These are phyloP conservation scores for Agarophyton chilense DNA, from an alignment of 23 red algal species.

Conservation along the genomic window DNA sequence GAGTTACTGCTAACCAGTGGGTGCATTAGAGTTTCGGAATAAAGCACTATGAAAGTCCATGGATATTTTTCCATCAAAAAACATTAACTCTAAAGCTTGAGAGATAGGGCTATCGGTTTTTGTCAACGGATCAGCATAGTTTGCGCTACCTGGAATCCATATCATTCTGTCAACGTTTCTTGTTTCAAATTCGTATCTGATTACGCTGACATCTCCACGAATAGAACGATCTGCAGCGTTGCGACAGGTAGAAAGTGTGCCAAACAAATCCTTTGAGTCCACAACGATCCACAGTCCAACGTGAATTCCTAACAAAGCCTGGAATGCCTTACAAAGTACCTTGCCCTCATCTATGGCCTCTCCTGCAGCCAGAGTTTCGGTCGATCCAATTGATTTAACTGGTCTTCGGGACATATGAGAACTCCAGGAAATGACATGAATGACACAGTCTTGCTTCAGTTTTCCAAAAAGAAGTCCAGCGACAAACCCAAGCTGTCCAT, in stretches of 20 bases:
- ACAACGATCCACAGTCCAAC: conserved; percentile 25
- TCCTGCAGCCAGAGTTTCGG: conserved; percentile 41
- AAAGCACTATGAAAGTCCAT: not conserved
- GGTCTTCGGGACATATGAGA: conserved; percentile 31
- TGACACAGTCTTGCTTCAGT: not conserved
- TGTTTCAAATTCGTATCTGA: conserved; percentile 43
- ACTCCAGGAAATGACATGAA: conserved; percentile 6
- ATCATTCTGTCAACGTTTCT: conserved; percentile 32
- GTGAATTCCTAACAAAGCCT: not conserved
- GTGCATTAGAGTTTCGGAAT: not conserved
- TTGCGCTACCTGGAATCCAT: conserved; percentile 5
- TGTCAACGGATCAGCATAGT: conserved; percentile 17
- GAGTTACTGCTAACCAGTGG: not conserved
- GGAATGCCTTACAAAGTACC: not conserved
- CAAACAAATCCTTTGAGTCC: conserved; percentile 17
- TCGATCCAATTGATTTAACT: conserved; percentile 34
- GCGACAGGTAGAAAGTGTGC: conserved; percentile 1
- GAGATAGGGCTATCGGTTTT: conserved; percentile 15
- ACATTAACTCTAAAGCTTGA: not conserved
- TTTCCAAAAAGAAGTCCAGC: conserved; percentile 43
- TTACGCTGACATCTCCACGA: not conserved
- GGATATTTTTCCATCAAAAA: conserved; percentile 11
- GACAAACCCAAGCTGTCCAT: conserved; percentile 45
- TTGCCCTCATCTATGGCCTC: conserved; percentile 31
- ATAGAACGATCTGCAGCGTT: conserved; percentile 8